Evolutionary conservation across 2,329 filamentous ascomycete genomes (phyloP).

Genomic region (Juglanconis oblonga): DNA sequence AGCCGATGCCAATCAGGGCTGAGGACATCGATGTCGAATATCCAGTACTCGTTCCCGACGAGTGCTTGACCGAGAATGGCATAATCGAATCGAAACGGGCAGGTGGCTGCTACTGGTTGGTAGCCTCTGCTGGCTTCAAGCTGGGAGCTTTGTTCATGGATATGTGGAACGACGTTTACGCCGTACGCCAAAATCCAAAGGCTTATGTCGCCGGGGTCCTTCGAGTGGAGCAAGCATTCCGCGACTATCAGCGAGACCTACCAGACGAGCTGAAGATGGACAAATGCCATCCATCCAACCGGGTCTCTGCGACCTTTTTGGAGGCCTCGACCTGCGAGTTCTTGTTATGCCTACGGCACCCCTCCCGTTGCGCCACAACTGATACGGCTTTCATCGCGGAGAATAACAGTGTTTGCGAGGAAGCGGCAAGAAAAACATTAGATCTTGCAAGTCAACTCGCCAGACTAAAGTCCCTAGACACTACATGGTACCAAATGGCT

Average conservation of each 20-base stretch:
- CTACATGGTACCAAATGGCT: constrained; percentile 73
- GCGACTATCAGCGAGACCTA: constrained; percentile 60
- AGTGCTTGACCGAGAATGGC: constrained; percentile 63
- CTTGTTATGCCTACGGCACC: constrained; percentile 58
- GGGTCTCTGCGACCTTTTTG: constrained; percentile 52
- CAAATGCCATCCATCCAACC: constrained; percentile 37
- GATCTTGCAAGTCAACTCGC: constrained; percentile 57
- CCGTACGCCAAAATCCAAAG: constrained; percentile 59
- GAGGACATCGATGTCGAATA: constrained; percentile 79
- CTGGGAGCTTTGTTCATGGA: constrained; percentile 67
- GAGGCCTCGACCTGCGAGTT: constrained; percentile 56
- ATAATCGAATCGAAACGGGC: constrained; percentile 49
- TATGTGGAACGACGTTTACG: constrained; percentile 74
- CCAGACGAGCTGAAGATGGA: constrained; percentile 58
- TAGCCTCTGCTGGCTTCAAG: constrained; percentile 64
- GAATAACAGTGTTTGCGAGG: constrained; percentile 64
- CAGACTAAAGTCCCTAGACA: constrained; percentile 67
- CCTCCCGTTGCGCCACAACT: constrained; percentile 54
- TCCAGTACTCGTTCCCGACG: constrained; percentile 69
- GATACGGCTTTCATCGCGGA: constrained; percentile 57
- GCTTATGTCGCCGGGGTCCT: constrained; percentile 63
- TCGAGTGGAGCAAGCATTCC: constrained; percentile 62
- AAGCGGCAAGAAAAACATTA: constrained; percentile 63
- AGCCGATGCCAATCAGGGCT: constrained; percentile 70
- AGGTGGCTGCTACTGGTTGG: constrained; percentile 63